phyloP scores from a whole-genome alignment of 2,329 filamentous ascomycete species.

The Epichloe gansuensis region DNA sequence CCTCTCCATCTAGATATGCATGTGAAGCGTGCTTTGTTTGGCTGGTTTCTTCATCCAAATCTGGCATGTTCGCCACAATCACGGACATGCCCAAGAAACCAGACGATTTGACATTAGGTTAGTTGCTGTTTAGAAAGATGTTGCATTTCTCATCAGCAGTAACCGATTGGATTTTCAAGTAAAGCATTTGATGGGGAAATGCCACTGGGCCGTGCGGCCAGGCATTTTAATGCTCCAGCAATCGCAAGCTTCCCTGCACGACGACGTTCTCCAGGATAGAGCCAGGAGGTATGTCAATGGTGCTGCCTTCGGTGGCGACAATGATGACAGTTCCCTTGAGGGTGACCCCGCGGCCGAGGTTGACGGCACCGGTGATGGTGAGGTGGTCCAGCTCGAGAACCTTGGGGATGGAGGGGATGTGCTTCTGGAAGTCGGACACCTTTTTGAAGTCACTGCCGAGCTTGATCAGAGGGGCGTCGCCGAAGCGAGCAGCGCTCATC shows the following conservation, averaged over 20 bases:
- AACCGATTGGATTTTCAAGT: background rate
- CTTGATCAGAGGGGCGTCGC: conserved; percentile 96
- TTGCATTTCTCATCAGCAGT: background rate
- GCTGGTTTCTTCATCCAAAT: background rate
- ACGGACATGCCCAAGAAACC: background rate
- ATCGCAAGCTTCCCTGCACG: conserved; percentile 84
- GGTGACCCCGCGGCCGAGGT: conserved; percentile 87
- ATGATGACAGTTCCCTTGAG: conserved; percentile 99
- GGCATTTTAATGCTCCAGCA: conserved; percentile 47
- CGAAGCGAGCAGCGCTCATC: conserved; percentile 93
- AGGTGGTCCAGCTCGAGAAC: conserved; percentile 88
- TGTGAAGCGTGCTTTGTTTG: background rate
- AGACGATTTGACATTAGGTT: background rate
- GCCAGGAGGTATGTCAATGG: conserved; percentile 92
- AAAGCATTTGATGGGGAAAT: background rate
- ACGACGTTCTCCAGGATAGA: conserved; percentile 98
- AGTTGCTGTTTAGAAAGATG: background rate
- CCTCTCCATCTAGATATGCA: background rate
- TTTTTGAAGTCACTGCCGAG: conserved; percentile 99
- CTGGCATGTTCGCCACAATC: background rate
- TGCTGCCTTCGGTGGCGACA: conserved; percentile 92
- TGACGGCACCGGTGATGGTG: conserved; percentile 94
- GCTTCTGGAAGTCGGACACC: conserved; percentile 91
- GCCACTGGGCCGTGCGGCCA: background rate
- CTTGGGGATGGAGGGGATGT: conserved; percentile 77